Base-by-base conservation (phyloP, 495 filamentous ascomycete species). In the Clohesyomyces aquaticus region DNA sequence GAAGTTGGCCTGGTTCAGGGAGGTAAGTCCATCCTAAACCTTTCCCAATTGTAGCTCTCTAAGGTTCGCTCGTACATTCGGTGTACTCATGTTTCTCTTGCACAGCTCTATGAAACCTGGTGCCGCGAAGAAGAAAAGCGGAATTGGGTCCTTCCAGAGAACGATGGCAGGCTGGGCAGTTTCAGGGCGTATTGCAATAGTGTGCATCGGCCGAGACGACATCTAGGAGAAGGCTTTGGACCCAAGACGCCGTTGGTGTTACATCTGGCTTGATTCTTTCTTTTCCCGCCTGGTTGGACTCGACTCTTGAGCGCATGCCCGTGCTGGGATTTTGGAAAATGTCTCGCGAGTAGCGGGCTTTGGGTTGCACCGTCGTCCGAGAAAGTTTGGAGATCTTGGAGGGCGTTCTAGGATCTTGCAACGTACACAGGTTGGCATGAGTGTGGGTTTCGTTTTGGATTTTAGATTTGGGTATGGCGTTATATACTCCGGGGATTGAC, bases 61-160 rank as follows among this genome's bases (percentile, higher is more conserved):
- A n/a, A n/a, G n/a, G n/a, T 19, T 50, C 22, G 25, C 16, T 32
- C 51, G 19, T 19, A 14, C 10, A 16, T 25, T 46, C 4, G 19
- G n/a, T n/a, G n/a, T n/a, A n/a, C n/a, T n/a, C n/a, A n/a, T n/a
- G n/a, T n/a, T n/a, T n/a, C n/a, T n/a, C n/a, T n/a, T n/a, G n/a
- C n/a, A n/a, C 21, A 68, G 65, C 23, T 68, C 12, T 41, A 38
- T 23, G 1, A 63, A 11, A 4, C 10, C 21, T 68, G 55, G 54
- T 22, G 22, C 19, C 9, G 19, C 0, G 16, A 59, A 22, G 21
- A 54, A 32, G 59, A 63, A 1, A 29, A 42, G 9, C 59, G 35
- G 46, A 68, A 68, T 28, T 68, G 65, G 65, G 65, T 68, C 2
- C 49, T 59, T 6, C 65, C 65, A 1, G 25, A 22, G 10, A 66